Conservation (phyloP, 1,284 basidiomycete species). For the Fomitopsis pinicola region DNA sequence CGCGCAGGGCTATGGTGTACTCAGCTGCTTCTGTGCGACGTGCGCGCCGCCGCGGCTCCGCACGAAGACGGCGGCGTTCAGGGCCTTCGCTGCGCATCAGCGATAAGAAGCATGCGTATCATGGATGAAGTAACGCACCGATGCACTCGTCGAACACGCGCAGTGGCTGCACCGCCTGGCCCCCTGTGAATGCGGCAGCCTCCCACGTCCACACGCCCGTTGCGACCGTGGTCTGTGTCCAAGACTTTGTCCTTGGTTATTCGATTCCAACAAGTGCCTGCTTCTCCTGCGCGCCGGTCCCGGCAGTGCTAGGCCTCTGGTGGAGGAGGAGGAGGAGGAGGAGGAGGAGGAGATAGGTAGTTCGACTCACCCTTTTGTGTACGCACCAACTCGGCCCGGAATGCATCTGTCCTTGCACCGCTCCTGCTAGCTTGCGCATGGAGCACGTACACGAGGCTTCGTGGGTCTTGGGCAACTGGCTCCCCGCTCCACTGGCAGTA, state of each 20-base stretch:
- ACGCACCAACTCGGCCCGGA: not conserved
- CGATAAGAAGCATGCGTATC: not conserved
- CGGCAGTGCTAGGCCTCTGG: not conserved
- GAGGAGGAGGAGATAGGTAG: not conserved
- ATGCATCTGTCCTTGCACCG: not conserved
- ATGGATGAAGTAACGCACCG: conserved; percentile 1
- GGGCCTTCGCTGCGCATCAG: conserved; percentile 1
- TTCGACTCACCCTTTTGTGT: not conserved
- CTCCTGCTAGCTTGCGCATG: not conserved
- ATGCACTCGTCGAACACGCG: conserved; percentile 3
- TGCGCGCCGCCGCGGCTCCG: conserved; percentile 9
- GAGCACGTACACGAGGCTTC: not conserved
- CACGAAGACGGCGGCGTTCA: not conserved
- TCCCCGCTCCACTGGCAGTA: too few species aligned
- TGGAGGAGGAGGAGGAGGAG: too few species aligned
- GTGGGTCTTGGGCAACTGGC: not conserved
- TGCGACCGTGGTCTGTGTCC: not conserved
- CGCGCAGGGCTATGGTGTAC: conserved; percentile 7
- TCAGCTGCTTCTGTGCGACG: not conserved
- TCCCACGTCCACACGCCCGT: not conserved
- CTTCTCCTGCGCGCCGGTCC: not conserved
- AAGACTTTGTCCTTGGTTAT: not conserved
- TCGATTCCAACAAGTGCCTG: not conserved
- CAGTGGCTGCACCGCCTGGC: not conserved
- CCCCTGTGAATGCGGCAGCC: not conserved